phyloP scores from a whole-genome alignment of 1,284 basidiomycete genomes.

The Hortiboletus rubellus region DNA sequence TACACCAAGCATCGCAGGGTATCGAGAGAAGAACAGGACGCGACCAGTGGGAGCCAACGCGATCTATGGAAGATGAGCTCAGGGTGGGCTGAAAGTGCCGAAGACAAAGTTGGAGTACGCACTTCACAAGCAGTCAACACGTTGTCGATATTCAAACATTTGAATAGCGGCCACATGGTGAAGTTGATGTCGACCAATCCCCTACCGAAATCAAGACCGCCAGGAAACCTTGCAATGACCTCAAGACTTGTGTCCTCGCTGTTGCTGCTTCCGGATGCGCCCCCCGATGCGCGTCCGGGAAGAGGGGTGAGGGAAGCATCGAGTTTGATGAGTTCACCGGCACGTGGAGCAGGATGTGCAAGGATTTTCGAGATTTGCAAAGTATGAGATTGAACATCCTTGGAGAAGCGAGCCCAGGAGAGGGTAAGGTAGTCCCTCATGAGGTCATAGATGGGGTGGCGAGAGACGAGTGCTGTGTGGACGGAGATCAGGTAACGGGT shows the following conservation, averaged over 20 bases:
- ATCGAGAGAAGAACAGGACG: constrained; percentile 86
- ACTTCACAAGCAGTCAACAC: constrained; percentile 93
- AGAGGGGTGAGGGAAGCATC: constrained; percentile 56
- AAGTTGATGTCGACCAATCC: constrained; percentile 88
- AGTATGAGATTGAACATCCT: constrained; percentile 86
- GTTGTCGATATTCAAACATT: constrained; percentile 91
- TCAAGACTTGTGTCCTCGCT: constrained; percentile 70
- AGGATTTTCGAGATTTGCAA: constrained; percentile 84
- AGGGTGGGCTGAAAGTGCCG: background rate
- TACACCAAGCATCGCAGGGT: constrained; percentile 89
- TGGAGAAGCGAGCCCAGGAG: constrained; percentile 90
- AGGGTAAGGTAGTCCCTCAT: constrained; percentile 92
- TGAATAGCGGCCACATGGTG: constrained; percentile 97
- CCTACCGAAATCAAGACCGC: constrained; percentile 80
- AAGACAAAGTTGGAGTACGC: constrained; percentile 17
- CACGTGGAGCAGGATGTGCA: constrained; percentile 80
- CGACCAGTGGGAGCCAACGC: constrained; percentile 92
- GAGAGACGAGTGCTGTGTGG: constrained; percentile 74
- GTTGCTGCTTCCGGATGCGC: constrained; percentile 45
- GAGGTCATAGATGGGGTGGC: constrained; percentile 89
- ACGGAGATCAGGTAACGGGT: constrained; percentile 5
- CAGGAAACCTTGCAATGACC: constrained; percentile 83
- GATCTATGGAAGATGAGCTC: constrained; percentile 49
- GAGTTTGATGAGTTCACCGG: constrained; percentile 80
- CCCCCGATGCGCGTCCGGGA: constrained; percentile 16